A percentile compares a stretch with the other conserved stretches of the same genome.
Evolutionary conservation across 208 protist species (phyloP).

Genomic region (Acanthamoeba sp.): DNA sequence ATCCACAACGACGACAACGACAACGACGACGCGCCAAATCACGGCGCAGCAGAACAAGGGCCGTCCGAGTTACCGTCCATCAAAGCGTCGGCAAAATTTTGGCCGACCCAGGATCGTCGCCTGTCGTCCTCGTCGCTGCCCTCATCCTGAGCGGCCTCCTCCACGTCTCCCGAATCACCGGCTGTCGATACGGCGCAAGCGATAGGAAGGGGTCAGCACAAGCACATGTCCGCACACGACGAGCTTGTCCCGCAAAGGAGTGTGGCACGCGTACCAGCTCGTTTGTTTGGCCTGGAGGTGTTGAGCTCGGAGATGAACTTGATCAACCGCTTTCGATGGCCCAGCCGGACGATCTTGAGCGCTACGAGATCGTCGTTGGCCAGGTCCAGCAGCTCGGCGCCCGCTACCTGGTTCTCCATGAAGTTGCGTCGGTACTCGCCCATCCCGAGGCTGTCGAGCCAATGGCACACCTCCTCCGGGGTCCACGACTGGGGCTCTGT

Average conservation of each 20-base stretch:
- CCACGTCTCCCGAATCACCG: neutral
- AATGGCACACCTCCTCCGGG: conserved; percentile 57
- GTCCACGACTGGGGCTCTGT: conserved; percentile 48
- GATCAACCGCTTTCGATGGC: conserved; percentile 55
- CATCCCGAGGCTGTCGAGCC: conserved; percentile 54
- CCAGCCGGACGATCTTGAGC: conserved; percentile 29
- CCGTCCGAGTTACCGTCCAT: neutral
- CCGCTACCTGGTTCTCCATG: conserved; percentile 58
- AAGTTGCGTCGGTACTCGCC: conserved; percentile 58
- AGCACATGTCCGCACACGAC: no score
- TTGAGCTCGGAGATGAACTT: conserved; percentile 35
- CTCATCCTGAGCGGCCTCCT: neutral
- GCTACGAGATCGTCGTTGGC: conserved; percentile 59
- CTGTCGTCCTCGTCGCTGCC: neutral
- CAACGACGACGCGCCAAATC: no score
- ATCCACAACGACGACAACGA: no score
- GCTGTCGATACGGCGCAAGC: neutral
- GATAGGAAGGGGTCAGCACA: neutral
- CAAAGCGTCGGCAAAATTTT: conserved; percentile 18
- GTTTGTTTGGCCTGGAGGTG: neutral
- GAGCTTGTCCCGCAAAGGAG: no score
- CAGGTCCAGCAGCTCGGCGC: conserved; percentile 52
- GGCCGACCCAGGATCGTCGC: neutral
- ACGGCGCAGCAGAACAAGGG: neutral
- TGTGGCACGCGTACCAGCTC: neutral